These are phyloP conservation scores for Stephania yunnanensis DNA, from an alignment of 164 flowering plant species.

Conservation along the genomic window DNA sequence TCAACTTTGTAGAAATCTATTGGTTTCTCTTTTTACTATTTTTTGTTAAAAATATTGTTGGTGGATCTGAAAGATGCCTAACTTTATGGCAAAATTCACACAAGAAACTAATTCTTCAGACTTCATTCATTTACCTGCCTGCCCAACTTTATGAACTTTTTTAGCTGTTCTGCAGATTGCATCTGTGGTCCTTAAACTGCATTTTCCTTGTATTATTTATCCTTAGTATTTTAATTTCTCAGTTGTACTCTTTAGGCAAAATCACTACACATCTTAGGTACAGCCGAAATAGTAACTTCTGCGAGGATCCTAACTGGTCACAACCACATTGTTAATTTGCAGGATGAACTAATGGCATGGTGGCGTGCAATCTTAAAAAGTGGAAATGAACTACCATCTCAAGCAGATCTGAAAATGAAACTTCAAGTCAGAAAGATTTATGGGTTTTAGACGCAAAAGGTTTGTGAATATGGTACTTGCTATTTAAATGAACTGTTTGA, in stretches of 20 bases:
- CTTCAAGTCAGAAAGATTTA: slow-evolving; percentile 36
- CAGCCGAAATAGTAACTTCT: neutral
- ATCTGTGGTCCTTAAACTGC: no score
- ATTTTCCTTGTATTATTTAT: no score
- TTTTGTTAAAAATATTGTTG: neutral
- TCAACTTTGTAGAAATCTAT: neutral
- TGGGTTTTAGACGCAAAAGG: slow-evolving; percentile 28
- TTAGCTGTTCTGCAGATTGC: no score
- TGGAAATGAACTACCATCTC: slow-evolving; percentile 44
- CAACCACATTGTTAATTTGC: slow-evolving; percentile 14
- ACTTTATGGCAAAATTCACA: neutral
- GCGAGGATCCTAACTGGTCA: neutral
- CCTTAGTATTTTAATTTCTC: no score
- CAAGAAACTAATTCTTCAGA: no score
- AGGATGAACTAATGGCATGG: slow-evolving; percentile 89
- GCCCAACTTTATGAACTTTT: no score
- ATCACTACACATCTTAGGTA: no score
- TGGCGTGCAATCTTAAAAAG: slow-evolving; percentile 41
- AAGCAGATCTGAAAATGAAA: slow-evolving; percentile 46
- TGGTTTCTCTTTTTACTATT: neutral
- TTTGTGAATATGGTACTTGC: neutral
- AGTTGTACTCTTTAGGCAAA: no score
- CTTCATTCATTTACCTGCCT: no score
- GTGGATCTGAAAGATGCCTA: neutral
- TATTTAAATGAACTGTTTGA: neutral